Base-by-base conservation (phyloP, 1,284 basidiomycete species). In the Cryptococcus depauperatus region DNA sequence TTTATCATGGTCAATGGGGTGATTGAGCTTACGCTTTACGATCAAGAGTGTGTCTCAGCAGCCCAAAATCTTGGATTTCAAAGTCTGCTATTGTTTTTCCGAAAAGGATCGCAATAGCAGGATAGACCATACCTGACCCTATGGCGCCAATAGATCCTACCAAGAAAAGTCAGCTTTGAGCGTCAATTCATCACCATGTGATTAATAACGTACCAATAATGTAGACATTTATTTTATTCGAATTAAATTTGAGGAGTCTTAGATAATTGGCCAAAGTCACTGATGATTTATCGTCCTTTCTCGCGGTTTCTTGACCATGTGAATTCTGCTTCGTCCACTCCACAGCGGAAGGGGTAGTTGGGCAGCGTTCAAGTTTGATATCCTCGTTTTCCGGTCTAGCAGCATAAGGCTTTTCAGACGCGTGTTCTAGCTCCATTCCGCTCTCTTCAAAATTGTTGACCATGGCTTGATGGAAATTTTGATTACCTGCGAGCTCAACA, bases 61-160 rank as follows among this genome's bases (percentile, higher is more conserved):
- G 42, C 11, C 54, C 41, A 13, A 42, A 48, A 27, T 62, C 55
- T 9, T 69, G 54, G 16, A 81, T 77, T 41, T 69, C 58, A 73
- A 89, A 88, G 10, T 75, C 78, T 38, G 74, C 60, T 53, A 90
- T 77, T 41, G 78, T 81, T 68, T 56, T 52, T 64, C 83, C 79
- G 64, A 83, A 93, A 4, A 93, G 76, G 51, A 95, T 79, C 58
- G 85, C 82, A 58, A 91, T 87, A 2, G 79, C 77, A 1, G 93
- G 93, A 64, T 91, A 92, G 18, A 90, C 82, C 66, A 83, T 79
- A 46, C 92, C 90, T 37, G 62, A 58, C 37, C 57, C 52, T 22
- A 66, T 41, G 5, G 58, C 63, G 19, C 59, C 60, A 22, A 64
- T 37, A 14, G 64, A 48, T 7, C 63, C 50, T 47, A 26, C n/a